Base-by-base conservation (phyloP, 768 basidiomycete species). In the Boletus eberwhitei region DNA sequence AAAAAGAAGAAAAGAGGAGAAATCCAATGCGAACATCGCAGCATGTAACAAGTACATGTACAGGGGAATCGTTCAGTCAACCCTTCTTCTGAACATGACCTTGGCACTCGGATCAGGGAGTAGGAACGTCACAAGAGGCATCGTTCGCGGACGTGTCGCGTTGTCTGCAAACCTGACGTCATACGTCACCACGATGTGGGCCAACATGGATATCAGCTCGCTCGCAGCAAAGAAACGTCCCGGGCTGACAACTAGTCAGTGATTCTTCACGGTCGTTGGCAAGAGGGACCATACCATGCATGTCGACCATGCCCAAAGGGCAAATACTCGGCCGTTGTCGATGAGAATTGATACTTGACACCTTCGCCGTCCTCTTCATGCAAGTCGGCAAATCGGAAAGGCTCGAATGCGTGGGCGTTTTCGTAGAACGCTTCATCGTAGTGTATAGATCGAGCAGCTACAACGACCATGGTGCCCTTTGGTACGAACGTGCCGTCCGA, bases 151-250 rank as follows among this genome's bases (percentile, higher is more conserved):
- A 12, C 4, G 29, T n/a, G n/a, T 31, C 19, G 48, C 32, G 9
- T 13, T 11, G 14, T 54, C 55, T 14, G 46, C 57, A 40, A 61
- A 9, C 26, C 57, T 64, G 46, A 65, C 8, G 19, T 65, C 64
- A 16, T 65, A 64, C 22, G 46, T 46, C 69, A 55, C 67, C n/a
- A 83, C 55, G 6, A 81, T 43, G 51, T 78, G 68, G 3, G 78
- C 79, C 36, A 82, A 52, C 64, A 82, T 73, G 0, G 71, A 62
- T 60, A 82, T 81, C 64, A 83, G 58, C 54, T 74, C 69, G 21
- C 60, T 67, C 8, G 71, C 72, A 4, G 76, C 76, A 55, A 80
- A 73, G 63, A 80, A 79, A 11, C 31, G 31, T 4, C 31, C 31
- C 11, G 31, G 31, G 11, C 31, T 32, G 12, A 32, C 11, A 32